A percentile compares a stretch with the other conserved stretches of the same genome.
These are phyloP conservation scores for Podospora pseudoanserina DNA, from an alignment of 495 filamentous ascomycete species.

Conservation along the genomic window DNA sequence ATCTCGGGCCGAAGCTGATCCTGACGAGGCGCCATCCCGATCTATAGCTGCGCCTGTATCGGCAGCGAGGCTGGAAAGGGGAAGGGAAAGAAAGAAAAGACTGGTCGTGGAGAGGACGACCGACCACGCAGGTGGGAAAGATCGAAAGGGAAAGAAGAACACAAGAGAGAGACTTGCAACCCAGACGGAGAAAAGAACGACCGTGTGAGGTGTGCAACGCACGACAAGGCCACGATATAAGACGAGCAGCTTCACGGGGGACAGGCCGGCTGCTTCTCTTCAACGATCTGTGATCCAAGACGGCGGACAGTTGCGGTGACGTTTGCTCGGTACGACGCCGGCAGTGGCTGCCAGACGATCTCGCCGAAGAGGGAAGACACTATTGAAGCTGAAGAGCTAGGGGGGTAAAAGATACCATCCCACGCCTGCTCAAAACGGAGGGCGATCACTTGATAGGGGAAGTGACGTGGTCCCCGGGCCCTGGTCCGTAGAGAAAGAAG, in stretches of 20 bases:
- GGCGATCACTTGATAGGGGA: conserved; percentile 4
- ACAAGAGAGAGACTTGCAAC: conserved; percentile 2
- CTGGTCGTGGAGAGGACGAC: neutral
- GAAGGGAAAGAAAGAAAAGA: neutral
- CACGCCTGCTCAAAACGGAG: conserved; percentile 5
- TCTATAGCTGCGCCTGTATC: neutral
- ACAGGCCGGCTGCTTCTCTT: neutral
- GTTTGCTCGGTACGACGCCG: conserved; percentile 11
- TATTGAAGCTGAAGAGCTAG: conserved; percentile 6
- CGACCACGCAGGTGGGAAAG: neutral
- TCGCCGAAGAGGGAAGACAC: neutral
- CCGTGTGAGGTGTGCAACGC: conserved; percentile 2
- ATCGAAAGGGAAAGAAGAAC: neutral
- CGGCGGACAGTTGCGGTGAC: conserved; percentile 5
- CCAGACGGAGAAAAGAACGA: neutral
- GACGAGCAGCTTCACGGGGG: neutral
- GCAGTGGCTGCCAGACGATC: conserved; percentile 14
- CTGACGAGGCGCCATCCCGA: conserved; percentile 3
- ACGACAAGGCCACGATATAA: neutral
- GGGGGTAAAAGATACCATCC: neutral
- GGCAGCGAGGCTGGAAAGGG: neutral
- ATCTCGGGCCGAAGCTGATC: conserved; percentile 9
- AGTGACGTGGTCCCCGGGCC: neutral
- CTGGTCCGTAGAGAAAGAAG: neutral
- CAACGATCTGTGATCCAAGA: neutral